A percentile compares a stretch with the other conserved stretches of the same genome.
phyloP scores from a whole-genome alignment of 208 protist species.

The Acanthamoeba lenticulata region DNA sequence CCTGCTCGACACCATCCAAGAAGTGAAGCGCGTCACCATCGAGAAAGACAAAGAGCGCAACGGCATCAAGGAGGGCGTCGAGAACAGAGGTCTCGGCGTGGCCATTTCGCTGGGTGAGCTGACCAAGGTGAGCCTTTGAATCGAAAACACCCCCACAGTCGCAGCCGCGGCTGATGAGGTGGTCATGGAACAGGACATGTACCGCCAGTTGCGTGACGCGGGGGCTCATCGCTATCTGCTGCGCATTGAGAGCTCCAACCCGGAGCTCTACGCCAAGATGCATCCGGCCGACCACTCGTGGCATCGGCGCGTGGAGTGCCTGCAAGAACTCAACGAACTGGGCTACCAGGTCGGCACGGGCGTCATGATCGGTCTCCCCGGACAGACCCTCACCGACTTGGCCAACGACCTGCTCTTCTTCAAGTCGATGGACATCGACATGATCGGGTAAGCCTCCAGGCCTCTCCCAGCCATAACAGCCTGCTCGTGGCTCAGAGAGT shows the following conservation, averaged over 20 bases:
- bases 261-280: conserved; percentile 78
- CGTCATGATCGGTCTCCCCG: conserved; percentile 82
- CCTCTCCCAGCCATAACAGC: not conserved
- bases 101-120: conserved; percentile 80
- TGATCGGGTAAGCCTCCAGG: conserved; percentile 74
- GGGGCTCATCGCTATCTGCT: conserved; percentile 81
- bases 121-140: not conserved
- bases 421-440: conserved; percentile 74
- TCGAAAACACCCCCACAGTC: not conserved
- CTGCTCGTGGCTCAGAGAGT: too few relatives aligned
- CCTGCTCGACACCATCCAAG: conserved; percentile 62
- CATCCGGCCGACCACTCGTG: conserved; percentile 81
- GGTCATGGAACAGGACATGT: conserved; percentile 36
- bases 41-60: not conserved
- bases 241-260: conserved; percentile 83
- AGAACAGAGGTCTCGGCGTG: conserved; percentile 72
- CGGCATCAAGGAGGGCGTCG: not conserved
- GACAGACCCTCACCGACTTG: conserved; percentile 78
- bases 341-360: conserved; percentile 76
- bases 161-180: too few relatives aligned
- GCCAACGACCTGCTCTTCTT: conserved; percentile 81
- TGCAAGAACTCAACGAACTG: conserved; percentile 72
- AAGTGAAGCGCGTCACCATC: conserved; percentile 26
- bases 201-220: conserved; percentile 73
- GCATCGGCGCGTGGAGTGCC: conserved; percentile 64